Evolutionary conservation across 2,329 filamentous ascomycete genomes (phyloP).

Genomic region (Epichloe aotearoae): DNA sequence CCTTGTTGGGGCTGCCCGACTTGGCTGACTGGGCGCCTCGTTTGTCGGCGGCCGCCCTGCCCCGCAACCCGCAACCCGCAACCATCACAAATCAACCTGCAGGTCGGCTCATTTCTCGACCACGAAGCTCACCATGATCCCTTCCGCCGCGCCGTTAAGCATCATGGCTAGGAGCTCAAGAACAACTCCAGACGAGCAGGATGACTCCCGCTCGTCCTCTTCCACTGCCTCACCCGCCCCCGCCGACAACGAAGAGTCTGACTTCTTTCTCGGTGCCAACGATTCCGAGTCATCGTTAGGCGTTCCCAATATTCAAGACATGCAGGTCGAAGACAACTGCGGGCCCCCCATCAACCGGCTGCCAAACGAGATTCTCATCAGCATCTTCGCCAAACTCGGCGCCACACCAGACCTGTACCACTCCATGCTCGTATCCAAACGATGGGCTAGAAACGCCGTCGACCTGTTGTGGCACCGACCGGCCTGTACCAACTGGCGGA

Average conservation of each 20-base stretch:
- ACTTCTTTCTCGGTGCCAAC: constrained; percentile 80
- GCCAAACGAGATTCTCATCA: constrained; percentile 88
- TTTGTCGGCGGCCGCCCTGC: background rate
- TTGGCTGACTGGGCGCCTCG: constrained; percentile 3
- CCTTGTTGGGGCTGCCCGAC: too few relatives aligned
- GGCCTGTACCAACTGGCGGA: constrained; percentile 74
- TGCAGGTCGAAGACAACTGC: constrained; percentile 55
- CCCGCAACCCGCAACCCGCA: background rate
- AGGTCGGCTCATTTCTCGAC: background rate
- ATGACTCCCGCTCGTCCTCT: constrained; percentile 47
- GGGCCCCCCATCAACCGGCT: constrained; percentile 72
- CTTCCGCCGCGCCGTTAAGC: constrained; percentile 8
- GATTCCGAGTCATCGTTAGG: constrained; percentile 89
- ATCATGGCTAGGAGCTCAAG: constrained; percentile 11
- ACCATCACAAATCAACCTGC: background rate
- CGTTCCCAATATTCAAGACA: constrained; percentile 62
- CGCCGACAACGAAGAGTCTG: constrained; percentile 79
- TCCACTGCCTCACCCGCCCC: constrained; percentile 64
- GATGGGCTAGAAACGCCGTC: constrained; percentile 86
- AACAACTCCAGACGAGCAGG: constrained; percentile 21
- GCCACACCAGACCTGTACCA: constrained; percentile 64
- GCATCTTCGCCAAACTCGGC: constrained; percentile 75
- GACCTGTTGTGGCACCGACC: constrained; percentile 92
- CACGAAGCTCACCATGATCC: constrained; percentile 5
- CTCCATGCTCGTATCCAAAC: constrained; percentile 88